Evolutionary conservation across 2,329 filamentous ascomycete species (phyloP).

Genomic region (Mariannaea elegans): DNA sequence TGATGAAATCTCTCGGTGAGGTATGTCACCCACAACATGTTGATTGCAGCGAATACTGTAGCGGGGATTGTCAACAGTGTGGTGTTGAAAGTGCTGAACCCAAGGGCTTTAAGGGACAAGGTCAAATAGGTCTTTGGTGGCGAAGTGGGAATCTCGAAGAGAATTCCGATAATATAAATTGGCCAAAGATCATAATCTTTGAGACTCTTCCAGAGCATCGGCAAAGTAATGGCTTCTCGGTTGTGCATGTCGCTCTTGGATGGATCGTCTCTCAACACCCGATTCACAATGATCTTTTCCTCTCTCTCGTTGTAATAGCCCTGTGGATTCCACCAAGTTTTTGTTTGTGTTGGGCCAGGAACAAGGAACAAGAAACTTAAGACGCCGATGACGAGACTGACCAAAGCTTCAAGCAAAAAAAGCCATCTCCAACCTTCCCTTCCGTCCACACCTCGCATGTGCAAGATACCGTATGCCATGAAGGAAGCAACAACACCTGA

Average conservation of each 20-base stretch:
- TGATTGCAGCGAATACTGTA: constrained; percentile 13
- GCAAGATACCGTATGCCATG: constrained; percentile 38
- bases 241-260: constrained; percentile 65
- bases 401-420: constrained; percentile 32
- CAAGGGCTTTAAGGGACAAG: constrained; percentile 51
- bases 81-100: constrained; percentile 53
- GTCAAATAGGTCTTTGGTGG: constrained; percentile 55
- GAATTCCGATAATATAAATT: constrained; percentile 58
- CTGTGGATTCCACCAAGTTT: constrained; percentile 43
- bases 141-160: constrained; percentile 49
- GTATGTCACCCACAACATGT: constrained; percentile 21
- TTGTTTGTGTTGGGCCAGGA: constrained; percentile 16
- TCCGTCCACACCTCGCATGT: constrained; percentile 37
- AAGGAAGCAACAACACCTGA: constrained; percentile 37
- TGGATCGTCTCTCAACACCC: constrained; percentile 63
- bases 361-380: constrained; percentile 9
- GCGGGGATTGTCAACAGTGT: constrained; percentile 58
- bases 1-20: constrained; percentile 15
- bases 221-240: constrained; percentile 58
- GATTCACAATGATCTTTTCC: constrained; percentile 66
- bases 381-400: constrained; percentile 27
- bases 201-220: constrained; percentile 55
- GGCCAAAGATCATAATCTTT: constrained; percentile 66
- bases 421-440: constrained; percentile 40
- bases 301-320: constrained; percentile 66